Base-by-base conservation (phyloP, 495 filamentous ascomycete species). In the Poronia punctata region DNA sequence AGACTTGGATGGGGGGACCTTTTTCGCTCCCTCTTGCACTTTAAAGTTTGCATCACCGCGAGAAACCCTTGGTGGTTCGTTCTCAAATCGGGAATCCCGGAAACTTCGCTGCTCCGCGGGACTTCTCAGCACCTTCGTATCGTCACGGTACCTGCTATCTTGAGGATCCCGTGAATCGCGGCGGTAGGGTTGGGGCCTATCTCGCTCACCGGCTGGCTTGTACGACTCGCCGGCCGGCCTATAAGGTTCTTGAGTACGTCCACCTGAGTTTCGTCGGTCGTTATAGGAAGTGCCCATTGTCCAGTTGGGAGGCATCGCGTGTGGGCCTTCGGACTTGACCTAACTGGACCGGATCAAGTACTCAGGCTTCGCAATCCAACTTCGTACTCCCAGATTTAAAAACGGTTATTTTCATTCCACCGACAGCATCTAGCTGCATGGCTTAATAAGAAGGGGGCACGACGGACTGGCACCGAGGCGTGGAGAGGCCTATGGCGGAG, bases 371-470 rank as follows among this genome's bases (percentile, higher is more conserved):
- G 7, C 41, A 35, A 17, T 19, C 19, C 9, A 7, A 36, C 33
- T 44, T 19, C 3, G 24, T 36, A 7, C 14, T 3, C 25, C 20
- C 17, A 36, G 3, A 2, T 8, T 24, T 35, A 22, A 16, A 28
- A 15, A 35, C 26, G 11, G 15, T 36, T 36, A 4, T 30, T 37
- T n/a, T 32, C 25, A 36, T 35, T n/a, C 2, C 14, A 31, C 35
- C 10, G 22, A 45, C 43, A 39, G 35, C 35, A 26, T 45, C 43
- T 22, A 45, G 43, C 22, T 39, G 28, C 43, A 45, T 45, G 43
- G 22, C 43, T 35, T 36, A 20, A 22, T 19, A 16, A 5, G 10
- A 17, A 36, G 11, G 18, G 10, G 20, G 17, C 7, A 10, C 14
- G 20, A 19, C 7, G 41, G 7, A 25, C 20, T 14, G 33, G 22